Evolutionary conservation across 2,329 filamentous ascomycete species (phyloP), one percentile per base, ranked within the genome.

Genomic region (Aaosphaeria arxii): DNA sequence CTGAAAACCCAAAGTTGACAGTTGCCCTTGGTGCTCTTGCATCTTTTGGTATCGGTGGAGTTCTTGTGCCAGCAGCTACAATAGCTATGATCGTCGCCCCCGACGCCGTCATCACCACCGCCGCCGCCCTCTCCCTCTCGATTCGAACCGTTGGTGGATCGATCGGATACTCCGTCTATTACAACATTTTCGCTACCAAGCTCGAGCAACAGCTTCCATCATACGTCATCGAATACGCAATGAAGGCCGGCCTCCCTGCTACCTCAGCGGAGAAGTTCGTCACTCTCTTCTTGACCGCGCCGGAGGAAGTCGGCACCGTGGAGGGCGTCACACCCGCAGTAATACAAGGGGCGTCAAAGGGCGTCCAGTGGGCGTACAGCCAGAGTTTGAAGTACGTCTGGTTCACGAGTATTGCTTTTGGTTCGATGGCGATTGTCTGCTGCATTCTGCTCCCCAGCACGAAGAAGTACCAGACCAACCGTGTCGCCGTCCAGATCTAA

Each of bases 101-200:
- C 1, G 66, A 69, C 43, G 53, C 61, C 4, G 55, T 66, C 5
- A 68, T 68, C 40, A 67, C 64, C 4, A 67, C 66, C n/a, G 63
- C 62, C 1, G 63, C 74, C 59, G 46, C 73, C 54, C 5, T 75
- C 24, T 71, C 77, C 30, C 74, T 75, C 7, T 74, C 71, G 17
- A 75, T 78, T 47, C 72, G 76, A 30, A 71, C 71, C 4, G 65
- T 69, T 29, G 67, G 64, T n/a, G 66, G 67, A 11, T 61, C 61
- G 6, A 66, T 70, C n/a, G 66, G 65, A 29, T 64, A 66, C 39
- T 64, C 63, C 4, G 63, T 69, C 46, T 70, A 69, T 55, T 65
- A 65, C 51, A 67, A 66, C 42, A 56, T 70, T 45, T 66, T 68
- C 38, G 61, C 58, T n/a, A 64, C 53, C 9, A 67, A 66, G 29